Evolutionary conservation across 2,329 filamentous ascomycete species (phyloP), one percentile per base, ranked within the genome.

Genomic region (Canariomyces notabilis): DNA sequence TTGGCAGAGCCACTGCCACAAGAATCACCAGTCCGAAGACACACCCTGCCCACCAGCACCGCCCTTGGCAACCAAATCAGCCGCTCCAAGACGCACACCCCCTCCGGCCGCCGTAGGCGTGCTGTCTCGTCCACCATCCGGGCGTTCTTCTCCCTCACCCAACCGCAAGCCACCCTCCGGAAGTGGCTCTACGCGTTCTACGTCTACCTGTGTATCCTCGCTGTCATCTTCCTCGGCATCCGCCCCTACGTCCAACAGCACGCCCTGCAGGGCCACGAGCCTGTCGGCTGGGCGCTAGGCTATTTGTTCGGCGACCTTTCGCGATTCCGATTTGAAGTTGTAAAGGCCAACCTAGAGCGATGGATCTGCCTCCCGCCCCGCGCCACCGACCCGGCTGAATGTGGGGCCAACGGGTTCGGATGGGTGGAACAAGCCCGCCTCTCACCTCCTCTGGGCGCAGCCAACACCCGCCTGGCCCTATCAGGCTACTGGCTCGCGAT

Each of bases 271-370:
- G 81, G 80, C 14, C 70, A 81, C 42, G 93, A 98, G 57, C 89
- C 93, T 0, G 79, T 98, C 36, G 88, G 91, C 2, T 98, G 93
- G 93, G 90, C 89, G 0, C 66, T 96, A 9, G 85, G 88, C 2
- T 98, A 98, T 64, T 70, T 96, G 2, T 79, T 97, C 51, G 90
- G 91, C 11, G 86, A 95, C 57, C 62, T 90, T 9, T 75, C 79
- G 0, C 75, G 73, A 59, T 80, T 96, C 55, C 77, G 89, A 19
- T 82, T 85, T 62, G 75, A 85, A 62, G 77, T 91, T 7, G 73
- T 88, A 14, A 77, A 75, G 49, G 75, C 79, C 50, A 80, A 85
- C 50, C 71, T 93, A 5, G 81, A 86, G 54, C 66, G 71, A 53
- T 96, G 89, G 89, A 82, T 93, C 37, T 79, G 76, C 20, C 74